These are phyloP conservation scores for Bipolaris oryzae DNA, from an alignment of 2,329 filamentous ascomycete genomes.

Conservation along the genomic window DNA sequence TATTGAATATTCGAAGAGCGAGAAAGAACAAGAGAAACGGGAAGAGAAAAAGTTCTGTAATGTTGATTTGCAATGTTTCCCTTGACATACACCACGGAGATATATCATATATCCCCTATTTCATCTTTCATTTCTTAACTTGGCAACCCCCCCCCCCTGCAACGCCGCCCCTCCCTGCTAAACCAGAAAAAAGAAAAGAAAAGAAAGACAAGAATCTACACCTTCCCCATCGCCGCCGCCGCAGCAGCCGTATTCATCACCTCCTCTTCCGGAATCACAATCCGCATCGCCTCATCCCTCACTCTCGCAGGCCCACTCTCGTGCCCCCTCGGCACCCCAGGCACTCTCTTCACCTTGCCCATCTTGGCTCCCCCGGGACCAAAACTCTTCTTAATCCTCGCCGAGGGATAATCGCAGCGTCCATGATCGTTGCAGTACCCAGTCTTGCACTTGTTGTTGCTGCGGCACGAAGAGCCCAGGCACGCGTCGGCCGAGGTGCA, in stretches of 20 bases:
- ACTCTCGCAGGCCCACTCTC: slow-evolving; percentile 40
- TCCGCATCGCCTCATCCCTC: slow-evolving; percentile 36
- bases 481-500: slow-evolving; percentile 30
- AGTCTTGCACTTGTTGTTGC: slow-evolving; percentile 40
- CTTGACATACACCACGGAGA: too few relatives aligned
- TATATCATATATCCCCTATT: too few relatives aligned
- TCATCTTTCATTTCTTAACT: not conserved
- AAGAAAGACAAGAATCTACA: not conserved
- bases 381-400: slow-evolving; percentile 22
- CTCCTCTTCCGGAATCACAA: slow-evolving; percentile 34
- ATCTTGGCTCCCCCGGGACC: slow-evolving; percentile 30
- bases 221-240: not conserved
- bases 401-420: slow-evolving; percentile 36
- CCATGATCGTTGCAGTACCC: slow-evolving; percentile 40
- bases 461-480: slow-evolving; percentile 34
- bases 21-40: not conserved
- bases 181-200: too few relatives aligned
- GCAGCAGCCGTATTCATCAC: slow-evolving; percentile 30
- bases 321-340: slow-evolving; percentile 28
- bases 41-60: not conserved
- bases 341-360: slow-evolving; percentile 23
- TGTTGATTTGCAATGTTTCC: too few relatives aligned
- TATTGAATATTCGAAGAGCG: not conserved
- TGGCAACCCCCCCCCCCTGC: not conserved
- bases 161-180: not conserved